A percentile compares a stretch with the other conserved stretches of the same genome.
Evolutionary conservation across 148 eudicot species (phyloP).

Genomic region (Amaranthus cruentus): DNA sequence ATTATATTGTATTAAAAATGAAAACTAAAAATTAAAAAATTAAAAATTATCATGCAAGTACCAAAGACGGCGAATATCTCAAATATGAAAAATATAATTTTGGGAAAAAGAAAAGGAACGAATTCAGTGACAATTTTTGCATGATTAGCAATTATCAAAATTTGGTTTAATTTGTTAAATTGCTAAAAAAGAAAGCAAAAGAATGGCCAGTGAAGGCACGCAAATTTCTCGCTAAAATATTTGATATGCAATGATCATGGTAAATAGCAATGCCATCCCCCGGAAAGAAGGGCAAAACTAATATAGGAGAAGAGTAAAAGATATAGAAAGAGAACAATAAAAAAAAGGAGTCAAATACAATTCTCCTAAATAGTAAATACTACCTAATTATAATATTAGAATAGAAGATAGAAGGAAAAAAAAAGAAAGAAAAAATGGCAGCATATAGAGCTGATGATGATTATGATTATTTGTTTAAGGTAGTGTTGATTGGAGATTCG

Average conservation of each 20-base stretch:
- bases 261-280: constrained; percentile 8
- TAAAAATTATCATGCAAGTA: no score
- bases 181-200: not conserved
- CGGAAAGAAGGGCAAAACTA: constrained; percentile 2
- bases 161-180: no score
- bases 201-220: constrained; percentile 22
- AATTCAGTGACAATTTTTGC: no score
- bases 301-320: constrained; percentile 7
- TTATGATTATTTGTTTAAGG: constrained; percentile 42
- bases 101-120: no score
- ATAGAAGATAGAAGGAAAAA: not conserved
- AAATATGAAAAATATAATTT: no score
- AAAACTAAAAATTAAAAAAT: no score
- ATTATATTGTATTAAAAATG: no score
- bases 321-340: not conserved
- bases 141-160: no score
- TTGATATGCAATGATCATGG: constrained; percentile 4
- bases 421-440: constrained; percentile 20
- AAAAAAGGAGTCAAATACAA: not conserved
- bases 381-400: not conserved
- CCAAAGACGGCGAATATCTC: no score
- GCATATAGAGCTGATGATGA: constrained; percentile 38
- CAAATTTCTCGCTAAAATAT: constrained; percentile 25
- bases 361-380: not conserved
- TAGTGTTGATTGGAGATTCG: constrained; percentile 39